Conservation (phyloP, 768 basidiomycete species). For the Suillus decipiens region DNA sequence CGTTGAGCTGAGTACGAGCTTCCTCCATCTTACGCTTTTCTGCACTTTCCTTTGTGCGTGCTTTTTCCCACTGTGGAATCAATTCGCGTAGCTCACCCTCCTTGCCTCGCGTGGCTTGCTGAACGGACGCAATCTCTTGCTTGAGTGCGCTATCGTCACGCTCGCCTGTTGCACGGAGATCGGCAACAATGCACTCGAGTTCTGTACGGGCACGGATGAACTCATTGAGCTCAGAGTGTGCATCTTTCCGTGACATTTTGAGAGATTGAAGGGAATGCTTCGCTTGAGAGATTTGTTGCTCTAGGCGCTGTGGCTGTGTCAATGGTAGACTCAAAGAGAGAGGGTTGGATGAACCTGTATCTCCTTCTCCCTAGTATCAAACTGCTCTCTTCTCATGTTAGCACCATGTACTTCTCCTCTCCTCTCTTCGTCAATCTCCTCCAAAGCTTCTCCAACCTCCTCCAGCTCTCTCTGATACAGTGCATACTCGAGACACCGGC, state of each 20-base stretch:
- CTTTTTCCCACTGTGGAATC: conserved; percentile 69
- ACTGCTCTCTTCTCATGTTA: conserved; percentile 81
- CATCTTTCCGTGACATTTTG: conserved; percentile 67
- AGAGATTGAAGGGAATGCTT: conserved; percentile 75
- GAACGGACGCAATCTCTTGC: conserved; percentile 61
- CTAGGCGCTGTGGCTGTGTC: conserved; percentile 56
- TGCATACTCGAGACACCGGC: conserved; percentile 93
- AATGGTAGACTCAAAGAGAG: not conserved
- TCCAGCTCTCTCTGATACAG: conserved; percentile 89
- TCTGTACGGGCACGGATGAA: conserved; percentile 84
- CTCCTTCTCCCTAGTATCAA: conserved; percentile 79
- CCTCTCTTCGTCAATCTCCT: conserved; percentile 83
- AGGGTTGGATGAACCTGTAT: conserved; percentile 59
- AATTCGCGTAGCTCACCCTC: conserved; percentile 64
- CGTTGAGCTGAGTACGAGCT: conserved; percentile 65
- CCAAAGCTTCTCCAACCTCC: conserved; percentile 84
- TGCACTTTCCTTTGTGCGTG: conserved; percentile 48
- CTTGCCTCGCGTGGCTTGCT: conserved; percentile 60
- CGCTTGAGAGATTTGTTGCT: conserved; percentile 67
- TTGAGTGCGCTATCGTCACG: conserved; percentile 66
- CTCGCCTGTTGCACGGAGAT: conserved; percentile 67
- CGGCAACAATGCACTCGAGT: conserved; percentile 79
- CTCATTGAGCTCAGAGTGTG: conserved; percentile 83
- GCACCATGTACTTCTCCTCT: conserved; percentile 80
- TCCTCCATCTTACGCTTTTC: conserved; percentile 75